Conservation (phyloP, 768 basidiomycete genomes). For the Harrya chromipes region DNA sequence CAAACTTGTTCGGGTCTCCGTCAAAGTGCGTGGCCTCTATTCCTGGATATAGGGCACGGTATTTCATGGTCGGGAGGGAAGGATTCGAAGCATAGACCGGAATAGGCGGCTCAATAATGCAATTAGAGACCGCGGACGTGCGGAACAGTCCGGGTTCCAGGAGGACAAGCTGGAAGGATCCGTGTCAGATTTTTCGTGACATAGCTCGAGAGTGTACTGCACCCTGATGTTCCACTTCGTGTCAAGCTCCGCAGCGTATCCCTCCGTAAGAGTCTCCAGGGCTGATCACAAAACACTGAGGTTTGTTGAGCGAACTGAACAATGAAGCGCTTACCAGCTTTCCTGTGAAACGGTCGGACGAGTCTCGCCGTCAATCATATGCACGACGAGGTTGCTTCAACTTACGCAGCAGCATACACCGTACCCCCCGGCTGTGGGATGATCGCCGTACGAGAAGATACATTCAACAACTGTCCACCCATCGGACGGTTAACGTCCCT, state of each 20-base stretch:
- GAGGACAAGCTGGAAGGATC: constrained; percentile 15
- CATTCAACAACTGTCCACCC: constrained; percentile 35
- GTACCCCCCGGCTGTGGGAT: constrained; percentile 13
- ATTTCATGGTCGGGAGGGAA: constrained; percentile 25
- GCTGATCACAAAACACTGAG: constrained; percentile 19
- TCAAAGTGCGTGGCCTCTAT: constrained; percentile 19
- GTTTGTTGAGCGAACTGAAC: background rate
- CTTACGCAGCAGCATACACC: constrained; percentile 30
- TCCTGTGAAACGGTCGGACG: constrained; percentile 3
- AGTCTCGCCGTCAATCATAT: background rate
- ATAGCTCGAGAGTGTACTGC: background rate
- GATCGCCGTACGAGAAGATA: constrained; percentile 31
- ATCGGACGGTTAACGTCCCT: constrained; percentile 35
- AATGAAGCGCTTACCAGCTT: constrained; percentile 16
- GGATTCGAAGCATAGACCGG: constrained; percentile 23
- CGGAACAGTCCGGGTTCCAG: constrained; percentile 25
- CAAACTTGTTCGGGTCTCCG: constrained; percentile 26
- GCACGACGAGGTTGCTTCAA: background rate
- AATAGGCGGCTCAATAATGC: constrained; percentile 9
- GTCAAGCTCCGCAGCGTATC: constrained; percentile 31
- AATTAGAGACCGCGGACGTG: constrained; percentile 14
- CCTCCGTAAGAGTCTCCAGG: constrained; percentile 31
- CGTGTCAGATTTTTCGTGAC: background rate
- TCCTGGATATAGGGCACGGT: constrained; percentile 16
- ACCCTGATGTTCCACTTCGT: constrained; percentile 37